These are phyloP conservation scores for Cryptosporidium canis DNA, from an alignment of 169 alveolate genomes.

Conservation along the genomic window DNA sequence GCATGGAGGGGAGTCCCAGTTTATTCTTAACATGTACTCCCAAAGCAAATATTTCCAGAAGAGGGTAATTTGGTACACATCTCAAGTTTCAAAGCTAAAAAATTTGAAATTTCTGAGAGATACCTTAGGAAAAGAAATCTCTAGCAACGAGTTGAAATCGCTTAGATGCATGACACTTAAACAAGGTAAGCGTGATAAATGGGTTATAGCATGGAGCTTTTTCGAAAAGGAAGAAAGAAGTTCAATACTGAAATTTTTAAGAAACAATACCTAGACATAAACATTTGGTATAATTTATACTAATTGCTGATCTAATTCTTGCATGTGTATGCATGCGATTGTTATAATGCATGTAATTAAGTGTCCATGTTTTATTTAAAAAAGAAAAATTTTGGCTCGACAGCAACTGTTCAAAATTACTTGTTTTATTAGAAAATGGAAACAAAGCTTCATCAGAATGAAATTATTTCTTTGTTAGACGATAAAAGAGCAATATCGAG, in stretches of 20 bases:
- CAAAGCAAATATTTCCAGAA: slow-evolving; percentile 66
- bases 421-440: background rate
- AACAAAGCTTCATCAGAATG: slow-evolving; percentile 38
- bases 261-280: background rate
- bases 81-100: slow-evolving; percentile 74
- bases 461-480: slow-evolving; percentile 51
- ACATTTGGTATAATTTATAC: background rate
- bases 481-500: slow-evolving; percentile 27
- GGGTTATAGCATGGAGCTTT: slow-evolving; percentile 72
- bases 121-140: slow-evolving; percentile 20
- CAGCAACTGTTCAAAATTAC: no score
- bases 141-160: background rate
- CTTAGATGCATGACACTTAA: slow-evolving; percentile 1
- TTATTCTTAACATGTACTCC: slow-evolving; percentile 59
- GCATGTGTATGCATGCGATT: slow-evolving; percentile 12
- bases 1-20: slow-evolving; percentile 76
- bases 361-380: no score
- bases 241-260: slow-evolving; percentile 40
- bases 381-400: no score
- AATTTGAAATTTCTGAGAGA: slow-evolving; percentile 29
- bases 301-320: background rate
- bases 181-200: slow-evolving; percentile 51
- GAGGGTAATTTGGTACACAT: slow-evolving; percentile 76
- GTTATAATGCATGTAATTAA: background rate
- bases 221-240: slow-evolving; percentile 33